Conservation (phyloP, 495 filamentous ascomycete genomes). For the Talaromyces trachyspermus region DNA sequence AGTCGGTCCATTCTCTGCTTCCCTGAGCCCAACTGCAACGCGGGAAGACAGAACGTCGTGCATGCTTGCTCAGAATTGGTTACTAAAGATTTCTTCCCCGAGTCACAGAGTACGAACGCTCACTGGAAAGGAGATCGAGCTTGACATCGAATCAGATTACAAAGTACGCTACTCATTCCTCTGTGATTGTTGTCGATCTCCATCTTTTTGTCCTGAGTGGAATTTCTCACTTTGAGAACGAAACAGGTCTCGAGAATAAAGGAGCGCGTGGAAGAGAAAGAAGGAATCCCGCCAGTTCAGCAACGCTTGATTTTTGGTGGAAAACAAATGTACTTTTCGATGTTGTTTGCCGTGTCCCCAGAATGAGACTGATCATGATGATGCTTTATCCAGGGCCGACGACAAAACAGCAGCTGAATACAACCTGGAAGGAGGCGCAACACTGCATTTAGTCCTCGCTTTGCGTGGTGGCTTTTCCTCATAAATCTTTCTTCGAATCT, state of each 20-base stretch:
- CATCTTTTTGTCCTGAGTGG: no score
- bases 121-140: constrained; percentile 96
- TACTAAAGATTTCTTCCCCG: background rate
- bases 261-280: constrained; percentile 97
- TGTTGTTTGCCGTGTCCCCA: constrained; percentile 6
- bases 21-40: no score
- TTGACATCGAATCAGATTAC: constrained; percentile 90
- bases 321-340: constrained; percentile 78
- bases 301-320: constrained; percentile 93
- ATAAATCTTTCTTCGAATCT: no score
- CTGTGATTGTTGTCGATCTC: no score
- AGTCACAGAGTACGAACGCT: constrained; percentile 80
- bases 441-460: constrained; percentile 90
- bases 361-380: background rate
- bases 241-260: constrained; percentile 84
- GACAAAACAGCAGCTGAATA: constrained; percentile 84
- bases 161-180: no score
- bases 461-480: constrained; percentile 61
- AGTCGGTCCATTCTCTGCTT: constrained; percentile 16
- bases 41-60: no score
- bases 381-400: constrained; percentile 61
- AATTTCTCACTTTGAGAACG: background rate
- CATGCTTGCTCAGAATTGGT: no score
- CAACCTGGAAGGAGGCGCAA: constrained; percentile 83
- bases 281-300: constrained; percentile 95